phyloP scores from a whole-genome alignment of 768 basidiomycete species.

The Leccinum longicurvipes region DNA sequence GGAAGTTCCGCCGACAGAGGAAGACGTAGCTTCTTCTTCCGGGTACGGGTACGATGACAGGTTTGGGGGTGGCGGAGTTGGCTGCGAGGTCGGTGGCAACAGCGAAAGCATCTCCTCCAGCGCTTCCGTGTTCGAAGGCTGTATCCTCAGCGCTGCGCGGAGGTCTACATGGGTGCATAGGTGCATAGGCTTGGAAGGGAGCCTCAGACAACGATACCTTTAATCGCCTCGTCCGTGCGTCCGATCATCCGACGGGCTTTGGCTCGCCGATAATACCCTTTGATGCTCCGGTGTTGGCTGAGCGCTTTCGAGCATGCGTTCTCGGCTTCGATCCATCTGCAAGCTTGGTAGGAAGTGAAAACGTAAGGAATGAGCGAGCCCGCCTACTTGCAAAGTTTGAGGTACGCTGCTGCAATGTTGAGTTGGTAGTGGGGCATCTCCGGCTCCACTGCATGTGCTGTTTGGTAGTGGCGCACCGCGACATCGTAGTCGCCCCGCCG shows the following conservation, averaged over 20 bases:
- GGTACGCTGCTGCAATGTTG: constrained; percentile 70
- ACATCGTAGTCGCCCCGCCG: constrained; percentile 54
- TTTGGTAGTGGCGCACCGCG: constrained; percentile 58
- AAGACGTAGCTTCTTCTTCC: constrained; percentile 26
- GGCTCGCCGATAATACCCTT: constrained; percentile 68
- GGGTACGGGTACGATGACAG: constrained; percentile 3
- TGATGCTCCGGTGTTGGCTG: constrained; percentile 61
- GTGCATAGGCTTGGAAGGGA: not conserved
- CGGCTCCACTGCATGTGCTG: constrained; percentile 61
- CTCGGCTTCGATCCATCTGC: constrained; percentile 71
- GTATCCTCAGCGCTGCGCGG: constrained; percentile 55
- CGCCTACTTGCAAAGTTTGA: constrained; percentile 67
- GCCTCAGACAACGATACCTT: constrained; percentile 37
- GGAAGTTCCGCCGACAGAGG: constrained; percentile 25
- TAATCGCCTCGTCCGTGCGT: constrained; percentile 53
- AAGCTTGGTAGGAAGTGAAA: constrained; percentile 16
- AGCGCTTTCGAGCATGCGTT: constrained; percentile 65
- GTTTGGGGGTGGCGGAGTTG: constrained; percentile 3
- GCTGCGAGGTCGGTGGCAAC: constrained; percentile 18
- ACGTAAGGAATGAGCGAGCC: not conserved
- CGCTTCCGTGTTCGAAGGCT: constrained; percentile 64
- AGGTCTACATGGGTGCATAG: constrained; percentile 44
- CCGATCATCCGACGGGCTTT: constrained; percentile 63
- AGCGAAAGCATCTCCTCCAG: constrained; percentile 50
- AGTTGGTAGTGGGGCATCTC: constrained; percentile 75